A percentile compares a stretch with the other conserved stretches of the same genome.
phyloP scores from a whole-genome alignment of 768 basidiomycete species.

The Tylopilus rubrobrunneus region DNA sequence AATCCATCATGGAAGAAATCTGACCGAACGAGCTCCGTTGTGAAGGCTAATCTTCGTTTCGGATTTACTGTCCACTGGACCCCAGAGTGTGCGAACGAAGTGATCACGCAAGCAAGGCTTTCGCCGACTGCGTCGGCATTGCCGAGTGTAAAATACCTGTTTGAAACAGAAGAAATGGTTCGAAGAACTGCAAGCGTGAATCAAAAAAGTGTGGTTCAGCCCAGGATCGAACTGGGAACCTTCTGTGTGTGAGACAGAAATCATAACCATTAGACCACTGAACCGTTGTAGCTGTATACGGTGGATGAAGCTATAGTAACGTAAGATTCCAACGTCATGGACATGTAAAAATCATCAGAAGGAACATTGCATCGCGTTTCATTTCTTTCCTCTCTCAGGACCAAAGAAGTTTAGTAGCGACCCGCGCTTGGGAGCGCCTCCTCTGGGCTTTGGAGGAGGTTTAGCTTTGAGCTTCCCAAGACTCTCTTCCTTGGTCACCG shows the following conservation, averaged over 20 bases:
- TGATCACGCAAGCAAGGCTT: no score
- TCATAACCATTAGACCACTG: constrained; percentile 48
- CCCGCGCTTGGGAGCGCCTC: constrained; percentile 25
- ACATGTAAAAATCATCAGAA: background rate
- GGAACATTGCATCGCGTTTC: background rate
- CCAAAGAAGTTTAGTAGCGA: constrained; percentile 32
- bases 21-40: no score
- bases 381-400: constrained; percentile 29
- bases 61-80: no score
- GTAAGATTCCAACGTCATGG: no score
- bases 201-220: constrained; percentile 31
- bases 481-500: constrained; percentile 11
- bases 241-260: constrained; percentile 50
- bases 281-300: constrained; percentile 8
- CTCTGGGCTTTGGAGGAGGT: constrained; percentile 11
- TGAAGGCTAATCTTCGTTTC: no score
- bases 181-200: no score
- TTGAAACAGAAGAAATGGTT: no score
- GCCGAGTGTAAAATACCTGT: no score
- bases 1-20: no score
- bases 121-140: no score
- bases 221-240: constrained; percentile 47
- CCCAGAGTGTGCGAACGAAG: no score
- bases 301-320: no score
- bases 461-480: constrained; percentile 18